Evolutionary conservation across 2,329 filamentous ascomycete species (phyloP), one percentile per base, ranked within the genome.

Genomic region (Sarocladium kiliense): DNA sequence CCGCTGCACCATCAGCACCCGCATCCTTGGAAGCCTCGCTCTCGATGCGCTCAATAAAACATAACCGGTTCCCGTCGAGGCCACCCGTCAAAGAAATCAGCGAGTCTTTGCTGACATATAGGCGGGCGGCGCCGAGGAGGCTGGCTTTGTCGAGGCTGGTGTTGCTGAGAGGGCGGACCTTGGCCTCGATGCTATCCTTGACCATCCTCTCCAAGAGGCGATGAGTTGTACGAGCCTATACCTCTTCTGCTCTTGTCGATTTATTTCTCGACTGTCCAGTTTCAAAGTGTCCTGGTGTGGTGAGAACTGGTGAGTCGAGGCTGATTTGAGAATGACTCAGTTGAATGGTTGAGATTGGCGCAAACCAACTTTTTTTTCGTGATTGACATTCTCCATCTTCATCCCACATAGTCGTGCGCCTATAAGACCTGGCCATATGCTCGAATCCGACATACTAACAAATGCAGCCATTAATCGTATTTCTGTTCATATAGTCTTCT

Each of bases 91-190:
- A 62, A 3, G 75, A 70, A 16, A 77, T 71, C 44, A 78, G 68
- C 1, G 74, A 67, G 23, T 78, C 75, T 55, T 73, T 76, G 66
- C 71, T 76, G 60, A 79, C 68, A 59, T 78, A 79, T 56, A 79
- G 64, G 23, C 75, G 72, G 1, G 74, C 74, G 1, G 76, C 76
- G 53, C 76, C 75, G 10, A 66, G 58, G 3, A 75, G 68, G 42
- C 67, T 72, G 23, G 72, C 63, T 53, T 74, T 76, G 47, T 76
- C 73, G 21, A 73, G 68, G 39, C 68, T 70, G 21, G 68, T 64
- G 56, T 73, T 75, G 54, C 71, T 65, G 44, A 76, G 59, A 2
- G 74, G 73, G 21, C 74, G 68, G 14, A 76, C 70, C 60, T 73
- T 76, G 58, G 65, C 71, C 45, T 72, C 66, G 39, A 74, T 62